Evolutionary conservation across 1,284 basidiomycete species (phyloP), one percentile per base, ranked within the genome.

Genomic region (Ustilago cynodontis): DNA sequence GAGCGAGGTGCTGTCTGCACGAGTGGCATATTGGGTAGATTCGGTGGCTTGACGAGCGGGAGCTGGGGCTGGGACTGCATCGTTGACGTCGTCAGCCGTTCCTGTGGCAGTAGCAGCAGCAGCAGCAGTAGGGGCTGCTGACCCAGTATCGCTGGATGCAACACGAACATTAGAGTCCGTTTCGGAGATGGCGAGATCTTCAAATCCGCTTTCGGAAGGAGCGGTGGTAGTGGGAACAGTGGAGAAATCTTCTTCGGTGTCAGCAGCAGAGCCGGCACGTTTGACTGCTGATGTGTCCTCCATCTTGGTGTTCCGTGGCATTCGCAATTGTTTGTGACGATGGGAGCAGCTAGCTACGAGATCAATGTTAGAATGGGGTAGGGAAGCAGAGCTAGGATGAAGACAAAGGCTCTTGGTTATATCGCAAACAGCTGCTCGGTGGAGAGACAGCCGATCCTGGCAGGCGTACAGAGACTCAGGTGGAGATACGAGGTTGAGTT

Each of bases 101-200:
- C 29, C 54, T 16, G 29, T 49, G 8, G 41, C 29, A 26, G 22
- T 16, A 35, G 28, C 9, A 14, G 59, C 53, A 50, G 62, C 28
- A 16, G 59, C 52, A 11, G 52, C 53, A 24, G 51, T 28, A 3
- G 52, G 28, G 14, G 52, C 20, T 5, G 52, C 20, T 5, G 59
- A 59, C 22, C 54, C 50, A 11, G 59, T 57, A 20, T 57, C 58
- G 53, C 52, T 54, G 10, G 60, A 20, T 18, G 60, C 43, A 3
- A 67, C 58, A 28, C 73, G 73, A 8, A 66, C 51, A 43, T 71
- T 76, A n/a, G 73, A 76, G 47, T 71, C 68, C 1, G 68, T 67
- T n/a, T 76, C 73, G 0, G 68, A 71, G 31, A 71, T 57, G 37
- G 64, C 43, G 6, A 68, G 57, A 26, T 76, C 68, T 29, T 76